Conservation (phyloP, 495 filamentous ascomycete species). For the Hyphodiscus hymeniophilus region DNA sequence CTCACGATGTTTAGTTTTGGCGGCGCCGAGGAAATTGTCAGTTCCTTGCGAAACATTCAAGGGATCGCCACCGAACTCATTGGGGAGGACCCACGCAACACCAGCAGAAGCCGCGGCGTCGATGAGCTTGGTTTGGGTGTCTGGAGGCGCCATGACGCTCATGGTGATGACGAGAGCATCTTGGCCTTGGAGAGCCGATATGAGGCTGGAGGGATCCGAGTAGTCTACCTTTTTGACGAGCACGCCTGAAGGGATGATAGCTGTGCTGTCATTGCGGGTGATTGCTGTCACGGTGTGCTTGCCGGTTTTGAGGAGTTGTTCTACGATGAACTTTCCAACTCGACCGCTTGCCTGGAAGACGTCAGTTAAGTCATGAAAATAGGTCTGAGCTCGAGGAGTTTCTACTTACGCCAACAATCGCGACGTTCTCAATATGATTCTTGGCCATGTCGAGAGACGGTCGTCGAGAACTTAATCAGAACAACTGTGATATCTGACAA, state of each 20-base stretch:
- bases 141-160: slow-evolving; percentile 24
- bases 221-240: slow-evolving; percentile 44
- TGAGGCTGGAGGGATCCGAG: slow-evolving; percentile 41
- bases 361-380: not conserved
- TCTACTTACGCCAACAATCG: too few species aligned
- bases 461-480: too few species aligned
- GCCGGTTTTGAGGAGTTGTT: slow-evolving; percentile 42
- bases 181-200: slow-evolving; percentile 39
- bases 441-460: too few species aligned
- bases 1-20: not conserved
- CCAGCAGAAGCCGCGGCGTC: slow-evolving; percentile 53
- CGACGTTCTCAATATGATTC: too few species aligned
- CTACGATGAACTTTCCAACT: slow-evolving; percentile 40
- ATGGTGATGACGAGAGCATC: slow-evolving; percentile 50
- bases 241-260: slow-evolving; percentile 28
- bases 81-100: slow-evolving; percentile 55
- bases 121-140: slow-evolving; percentile 39
- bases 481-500: too few species aligned
- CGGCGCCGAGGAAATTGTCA: slow-evolving; percentile 27
- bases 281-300: slow-evolving; percentile 51
- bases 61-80: slow-evolving; percentile 42
- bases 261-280: slow-evolving; percentile 39
- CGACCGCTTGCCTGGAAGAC: slow-evolving; percentile 46
- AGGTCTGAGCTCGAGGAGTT: too few species aligned
- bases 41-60: slow-evolving; percentile 29